Conservation (phyloP, 2,329 filamentous ascomycete species). For the Parascedosporium putredinis region DNA sequence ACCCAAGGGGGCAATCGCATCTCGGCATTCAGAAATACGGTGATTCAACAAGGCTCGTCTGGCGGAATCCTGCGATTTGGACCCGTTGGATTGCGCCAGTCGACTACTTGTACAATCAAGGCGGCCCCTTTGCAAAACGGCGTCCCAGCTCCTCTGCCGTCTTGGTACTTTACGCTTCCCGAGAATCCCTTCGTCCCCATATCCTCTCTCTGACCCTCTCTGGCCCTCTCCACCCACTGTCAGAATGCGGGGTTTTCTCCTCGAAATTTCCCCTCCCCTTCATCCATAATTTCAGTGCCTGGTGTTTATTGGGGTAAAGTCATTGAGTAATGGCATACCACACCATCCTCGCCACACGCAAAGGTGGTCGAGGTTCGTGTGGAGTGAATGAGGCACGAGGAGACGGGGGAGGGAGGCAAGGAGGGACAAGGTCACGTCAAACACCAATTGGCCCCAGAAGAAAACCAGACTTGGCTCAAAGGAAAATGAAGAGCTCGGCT, state of each 20-base stretch:
- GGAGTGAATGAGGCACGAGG: not conserved
- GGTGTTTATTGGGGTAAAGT: slow-evolving; percentile 1
- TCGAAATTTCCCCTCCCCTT: not conserved
- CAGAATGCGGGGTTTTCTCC: slow-evolving; percentile 1
- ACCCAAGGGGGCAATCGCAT: not conserved
- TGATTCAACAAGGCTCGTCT: not conserved
- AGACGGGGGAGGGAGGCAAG: too few species aligned
- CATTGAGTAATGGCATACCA: not conserved
- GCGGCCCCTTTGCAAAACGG: too few species aligned
- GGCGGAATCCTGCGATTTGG: not conserved
- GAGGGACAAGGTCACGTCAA: too few species aligned
- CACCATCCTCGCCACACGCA: not conserved
- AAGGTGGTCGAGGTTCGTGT: too few species aligned
- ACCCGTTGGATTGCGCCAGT: too few species aligned
- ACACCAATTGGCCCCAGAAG: too few species aligned
- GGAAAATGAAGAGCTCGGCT: not conserved
- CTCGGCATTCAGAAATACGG: not conserved
- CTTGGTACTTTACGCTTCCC: too few species aligned
- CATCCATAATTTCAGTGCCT: not conserved
- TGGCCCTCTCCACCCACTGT: too few species aligned
- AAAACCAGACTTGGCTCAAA: too few species aligned
- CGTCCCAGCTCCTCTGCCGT: not conserved
- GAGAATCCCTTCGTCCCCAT: not conserved
- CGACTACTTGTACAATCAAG: too few species aligned
- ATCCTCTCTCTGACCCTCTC: not conserved